Percentiles rank a stretch among this genome's conserved stretches.
These are phyloP conservation scores for Allium fistulosum DNA, from an alignment of 106 monocot species.

Conservation along the genomic window DNA sequence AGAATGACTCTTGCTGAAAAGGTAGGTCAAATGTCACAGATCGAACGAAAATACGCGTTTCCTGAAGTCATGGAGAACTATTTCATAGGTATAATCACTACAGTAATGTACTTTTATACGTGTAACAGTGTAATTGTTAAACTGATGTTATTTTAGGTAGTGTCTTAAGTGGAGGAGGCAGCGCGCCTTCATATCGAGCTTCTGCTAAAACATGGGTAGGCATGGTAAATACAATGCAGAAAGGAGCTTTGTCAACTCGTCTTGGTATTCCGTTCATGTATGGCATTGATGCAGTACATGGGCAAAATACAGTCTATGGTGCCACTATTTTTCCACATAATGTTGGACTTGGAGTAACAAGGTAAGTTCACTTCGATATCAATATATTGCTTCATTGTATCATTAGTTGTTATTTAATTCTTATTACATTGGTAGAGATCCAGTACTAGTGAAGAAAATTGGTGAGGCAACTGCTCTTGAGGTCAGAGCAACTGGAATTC, in stretches of 20 bases:
- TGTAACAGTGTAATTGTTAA: too few relatives aligned
- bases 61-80: slow-evolving; percentile 16
- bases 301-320: slow-evolving; percentile 18
- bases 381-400: too few relatives aligned
- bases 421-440: slow-evolving; percentile 8
- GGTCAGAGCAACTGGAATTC: slow-evolving; percentile 30
- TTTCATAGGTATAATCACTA: slow-evolving; percentile 14
- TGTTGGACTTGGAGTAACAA: slow-evolving; percentile 22
- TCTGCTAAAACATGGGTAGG: slow-evolving; percentile 16
- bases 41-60: slow-evolving; percentile 21
- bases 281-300: slow-evolving; percentile 24
- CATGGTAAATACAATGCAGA: slow-evolving; percentile 24
- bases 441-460: slow-evolving; percentile 17
- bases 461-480: slow-evolving; percentile 19
- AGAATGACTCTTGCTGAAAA: slow-evolving; percentile 43
- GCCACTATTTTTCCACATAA: slow-evolving; percentile 22
- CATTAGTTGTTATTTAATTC: neutral
- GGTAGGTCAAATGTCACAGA: slow-evolving; percentile 45
- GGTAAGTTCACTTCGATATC: neutral
- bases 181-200: slow-evolving; percentile 10
- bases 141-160: slow-evolving; percentile 1
- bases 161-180: slow-evolving; percentile 21
- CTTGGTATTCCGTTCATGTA: slow-evolving; percentile 20
- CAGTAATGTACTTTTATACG: too few relatives aligned
- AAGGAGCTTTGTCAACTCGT: slow-evolving; percentile 11